phyloP scores from a whole-genome alignment of 345 rosid species.

The Eucalyptus cloeziana region DNA sequence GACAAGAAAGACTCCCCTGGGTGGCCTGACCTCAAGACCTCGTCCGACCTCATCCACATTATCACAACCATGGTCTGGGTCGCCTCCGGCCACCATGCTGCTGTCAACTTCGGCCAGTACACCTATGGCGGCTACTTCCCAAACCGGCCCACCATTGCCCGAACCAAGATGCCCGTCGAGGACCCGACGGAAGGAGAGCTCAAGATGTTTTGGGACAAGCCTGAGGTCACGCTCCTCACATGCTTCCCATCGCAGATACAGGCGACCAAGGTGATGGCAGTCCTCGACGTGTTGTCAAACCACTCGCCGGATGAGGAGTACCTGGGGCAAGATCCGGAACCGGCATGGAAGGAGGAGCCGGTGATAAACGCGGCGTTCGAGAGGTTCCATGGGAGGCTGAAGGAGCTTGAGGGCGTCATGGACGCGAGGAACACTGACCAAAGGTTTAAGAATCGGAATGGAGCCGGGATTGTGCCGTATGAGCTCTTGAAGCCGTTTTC shows the following conservation, averaged over 20 bases:
- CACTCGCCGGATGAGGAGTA: slow-evolving; percentile 49
- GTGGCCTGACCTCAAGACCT: slow-evolving; percentile 35
- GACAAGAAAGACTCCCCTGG: slow-evolving; percentile 39
- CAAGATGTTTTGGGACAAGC: slow-evolving; percentile 19
- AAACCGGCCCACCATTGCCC: slow-evolving; percentile 13
- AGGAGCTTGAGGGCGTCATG: slow-evolving; percentile 13
- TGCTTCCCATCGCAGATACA: slow-evolving; percentile 41
- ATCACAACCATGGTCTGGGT: slow-evolving; percentile 24
- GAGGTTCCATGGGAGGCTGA: slow-evolving; percentile 13
- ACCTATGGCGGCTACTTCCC: slow-evolving; percentile 24
- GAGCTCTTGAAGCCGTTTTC: slow-evolving; percentile 32
- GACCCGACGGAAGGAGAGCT: slow-evolving; percentile 15
- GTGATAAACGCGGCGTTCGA: slow-evolving; percentile 16
- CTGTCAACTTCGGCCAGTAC: slow-evolving; percentile 32
- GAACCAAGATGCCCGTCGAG: slow-evolving; percentile 28
- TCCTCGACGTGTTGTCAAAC: slow-evolving; percentile 20
- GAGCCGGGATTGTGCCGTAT: slow-evolving; percentile 28
- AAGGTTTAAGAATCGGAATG: slow-evolving; percentile 18
- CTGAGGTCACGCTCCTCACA: slow-evolving; percentile 15
- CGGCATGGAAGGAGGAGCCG: slow-evolving; percentile 16
- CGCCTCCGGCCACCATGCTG: slow-evolving; percentile 32
- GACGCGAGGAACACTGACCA: slow-evolving; percentile 17
- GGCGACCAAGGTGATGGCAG: slow-evolving; percentile 19
- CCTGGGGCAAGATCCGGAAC: slow-evolving; percentile 15
- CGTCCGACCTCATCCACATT: slow-evolving; percentile 16